Conservation (phyloP, 2,329 filamentous ascomycete species). For the Xylariaceae sp. region DNA sequence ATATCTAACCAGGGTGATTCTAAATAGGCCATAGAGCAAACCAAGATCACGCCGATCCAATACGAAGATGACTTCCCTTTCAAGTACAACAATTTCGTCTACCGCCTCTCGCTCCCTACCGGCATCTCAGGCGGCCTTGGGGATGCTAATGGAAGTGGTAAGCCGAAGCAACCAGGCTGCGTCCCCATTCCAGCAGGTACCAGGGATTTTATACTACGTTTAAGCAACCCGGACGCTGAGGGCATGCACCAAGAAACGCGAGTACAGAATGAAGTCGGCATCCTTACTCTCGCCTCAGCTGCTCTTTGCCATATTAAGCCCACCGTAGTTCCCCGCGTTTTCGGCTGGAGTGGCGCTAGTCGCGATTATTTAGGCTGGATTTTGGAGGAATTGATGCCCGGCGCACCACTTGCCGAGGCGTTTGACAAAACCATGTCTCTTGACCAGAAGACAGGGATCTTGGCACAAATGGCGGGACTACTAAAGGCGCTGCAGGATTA, state of each 20-base stretch:
- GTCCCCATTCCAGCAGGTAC: constrained; percentile 9
- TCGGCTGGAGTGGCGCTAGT: neutral
- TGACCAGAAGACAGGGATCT: constrained; percentile 1
- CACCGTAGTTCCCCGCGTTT: constrained; percentile 1
- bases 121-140: neutral
- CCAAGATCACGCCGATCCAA: constrained; percentile 12
- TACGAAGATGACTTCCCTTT: constrained; percentile 7
- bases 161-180: neutral
- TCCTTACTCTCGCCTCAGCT: constrained; percentile 1
- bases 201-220: constrained; percentile 8
- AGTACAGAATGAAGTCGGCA: constrained; percentile 9
- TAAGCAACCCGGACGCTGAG: constrained; percentile 7
- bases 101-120: constrained; percentile 4
- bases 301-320: neutral
- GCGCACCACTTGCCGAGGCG: neutral
- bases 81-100: constrained; percentile 11
- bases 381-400: constrained; percentile 1
- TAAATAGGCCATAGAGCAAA: constrained; percentile 7
- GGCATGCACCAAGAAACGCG: constrained; percentile 9
- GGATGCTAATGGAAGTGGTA: neutral
- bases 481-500: constrained; percentile 12
- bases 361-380: constrained; percentile 6
- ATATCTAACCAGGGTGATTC: neutral
- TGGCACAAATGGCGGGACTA: constrained; percentile 1
- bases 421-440: constrained; percentile 8